Evolutionary conservation across 306 rosid species (phyloP), one percentile per base, ranked within the genome.

Genomic region (Sechiopsis laciniata): DNA sequence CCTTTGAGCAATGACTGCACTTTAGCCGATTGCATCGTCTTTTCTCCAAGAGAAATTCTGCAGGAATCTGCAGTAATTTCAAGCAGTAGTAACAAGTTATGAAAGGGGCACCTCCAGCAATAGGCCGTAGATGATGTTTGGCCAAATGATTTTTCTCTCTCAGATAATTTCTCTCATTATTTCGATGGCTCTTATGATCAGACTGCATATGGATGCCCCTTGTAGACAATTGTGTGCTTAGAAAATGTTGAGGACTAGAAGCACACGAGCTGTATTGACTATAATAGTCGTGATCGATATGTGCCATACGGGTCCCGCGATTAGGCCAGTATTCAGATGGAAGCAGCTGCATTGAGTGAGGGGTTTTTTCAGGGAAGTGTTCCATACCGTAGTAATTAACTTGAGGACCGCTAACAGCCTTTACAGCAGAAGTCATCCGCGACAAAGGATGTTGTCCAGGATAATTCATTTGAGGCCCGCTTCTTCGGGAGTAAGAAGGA

Each of bases 71-170:
- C 73, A 91, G 83, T 13, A 85, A 84, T 10, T 71, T 79, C 24
- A 48, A 84, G 84, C 99, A 95, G 58, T 87, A 83, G 59, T 70
- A 80, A 81, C 99, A 95, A 76, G 87, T 80, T 71, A 91, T 48
- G 73, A 95, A 78, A 74, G 99, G 99, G 58, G 99, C 91, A 53
- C 89, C 99, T 68, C 97, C 93, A 5, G 96, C 92, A 15, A 91
- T 78, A 2, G 99, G 97, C 75, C 80, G 82, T 64, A 83, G 86
- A 83, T 88, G 91, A 59, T 84, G 78, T 84, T 87, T 91, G 20
- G 68, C 80, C 72, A 75, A 51, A 77, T 51, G 81, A 15, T 59
- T 80, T 80, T 80, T 82, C 83, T 85, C 91, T 73, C 87, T 77
- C 46, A 45, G 61, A 74, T 80, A 75, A 13, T 80, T 84, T 76